Evolutionary conservation across 768 basidiomycete genomes (phyloP), one percentile per base, ranked within the genome.

Genomic region (Lyophyllum shimeji): DNA sequence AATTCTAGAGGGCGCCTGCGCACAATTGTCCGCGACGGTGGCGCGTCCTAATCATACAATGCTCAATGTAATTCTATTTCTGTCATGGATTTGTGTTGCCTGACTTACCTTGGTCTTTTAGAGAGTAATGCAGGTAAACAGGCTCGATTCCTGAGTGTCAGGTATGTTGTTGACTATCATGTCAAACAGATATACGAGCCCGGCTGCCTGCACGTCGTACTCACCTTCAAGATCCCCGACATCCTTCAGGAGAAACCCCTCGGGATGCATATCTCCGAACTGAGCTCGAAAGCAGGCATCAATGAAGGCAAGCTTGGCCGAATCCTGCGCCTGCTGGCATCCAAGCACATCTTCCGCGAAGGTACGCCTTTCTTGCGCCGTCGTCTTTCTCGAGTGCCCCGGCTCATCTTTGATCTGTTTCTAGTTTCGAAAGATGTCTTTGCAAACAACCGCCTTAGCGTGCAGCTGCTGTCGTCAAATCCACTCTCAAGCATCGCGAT

Each of bases 281-380:
- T 60, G 20, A 46, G 56, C 6, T 31, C 53, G 29, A 25, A 24
- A 3, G 42, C 49, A 7, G 21, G 40, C 6, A 60, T 75, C 15
- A 66, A 73, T 15, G 51, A 50, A 2, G 52, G 42, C 13, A 77
- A 76, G 53, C 60, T 74, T 6, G 65, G 60, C 13, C 62, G 73
- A 2, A 64, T 74, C 5, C 52, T 77, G 53, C 66, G 74, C 13
- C 48, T 65, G 8, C 65, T 74, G 8, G 63, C 67, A 13, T 67
- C 71, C 5, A 67, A 65, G 44, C 68, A 74, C 34, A 58, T 67
- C 33, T 76, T 73, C 61, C 60, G 60, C 18, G 77, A 78, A 69
- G 68, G 76, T 76, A 13, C 7, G 64, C 48, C 46, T 9, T 5
- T 5, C 7, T 37, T 13, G 5, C 15, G 17, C 7, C 15, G 15